Conservation (phyloP, 208 protist species). For the Porcisia hertigi region DNA sequence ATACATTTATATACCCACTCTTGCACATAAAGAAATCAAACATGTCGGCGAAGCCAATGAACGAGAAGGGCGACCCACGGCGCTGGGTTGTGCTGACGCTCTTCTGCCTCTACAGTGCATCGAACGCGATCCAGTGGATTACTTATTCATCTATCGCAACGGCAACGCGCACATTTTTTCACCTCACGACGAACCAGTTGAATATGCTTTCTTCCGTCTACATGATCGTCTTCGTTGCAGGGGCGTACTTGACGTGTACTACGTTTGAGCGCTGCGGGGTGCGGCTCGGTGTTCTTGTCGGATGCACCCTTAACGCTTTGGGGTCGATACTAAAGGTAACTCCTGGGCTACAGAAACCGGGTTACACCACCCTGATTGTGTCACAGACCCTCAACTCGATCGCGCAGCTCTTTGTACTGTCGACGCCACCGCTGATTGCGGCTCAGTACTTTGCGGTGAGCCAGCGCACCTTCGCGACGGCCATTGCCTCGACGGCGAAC, state of each 20-base stretch:
- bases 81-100: slow-evolving; percentile 56
- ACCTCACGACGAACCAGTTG: slow-evolving; percentile 58
- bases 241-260: slow-evolving; percentile 64
- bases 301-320: slow-evolving; percentile 54
- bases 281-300: slow-evolving; percentile 55
- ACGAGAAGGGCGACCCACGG: slow-evolving; percentile 42
- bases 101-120: slow-evolving; percentile 67
- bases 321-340: slow-evolving; percentile 65
- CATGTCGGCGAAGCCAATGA: slow-evolving; percentile 2
- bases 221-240: slow-evolving; percentile 77
- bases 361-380: slow-evolving; percentile 53
- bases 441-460: slow-evolving; percentile 63
- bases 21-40: neutral
- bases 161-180: slow-evolving; percentile 44
- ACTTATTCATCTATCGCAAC: slow-evolving; percentile 61
- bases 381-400: slow-evolving; percentile 56
- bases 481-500: slow-evolving; percentile 67
- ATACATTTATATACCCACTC: neutral
- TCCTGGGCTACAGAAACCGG: slow-evolving; percentile 48
- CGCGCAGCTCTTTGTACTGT: slow-evolving; percentile 76
- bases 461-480: slow-evolving; percentile 67
- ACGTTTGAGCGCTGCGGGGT: slow-evolving; percentile 76
- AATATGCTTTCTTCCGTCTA: slow-evolving; percentile 80
- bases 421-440: slow-evolving; percentile 70
- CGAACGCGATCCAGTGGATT: slow-evolving; percentile 81